Conservation (phyloP, 352 stramenopile genomes). For the Paralagenidium karlingii region DNA sequence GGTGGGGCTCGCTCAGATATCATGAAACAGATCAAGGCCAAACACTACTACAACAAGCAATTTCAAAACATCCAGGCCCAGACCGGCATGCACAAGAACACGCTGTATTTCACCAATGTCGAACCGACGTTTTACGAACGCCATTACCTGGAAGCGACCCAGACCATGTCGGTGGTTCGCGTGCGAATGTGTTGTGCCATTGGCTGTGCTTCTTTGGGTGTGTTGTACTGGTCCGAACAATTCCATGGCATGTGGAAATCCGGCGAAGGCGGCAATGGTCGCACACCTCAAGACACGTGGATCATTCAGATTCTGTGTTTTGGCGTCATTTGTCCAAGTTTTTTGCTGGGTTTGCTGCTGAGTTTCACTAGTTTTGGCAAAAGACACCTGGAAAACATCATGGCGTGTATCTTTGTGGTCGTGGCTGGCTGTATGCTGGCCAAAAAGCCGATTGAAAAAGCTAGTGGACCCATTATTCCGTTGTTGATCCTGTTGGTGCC, state of each 20-base stretch:
- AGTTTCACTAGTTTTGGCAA: constrained; percentile 34
- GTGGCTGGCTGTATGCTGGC: constrained; percentile 54
- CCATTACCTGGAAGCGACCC: constrained; percentile 42
- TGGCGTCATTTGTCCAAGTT: constrained; percentile 34
- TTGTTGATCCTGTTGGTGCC: constrained; percentile 73
- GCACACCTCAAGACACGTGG: constrained; percentile 23
- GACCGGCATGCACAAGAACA: constrained; percentile 42
- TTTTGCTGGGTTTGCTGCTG: constrained; percentile 33
- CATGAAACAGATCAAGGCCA: constrained; percentile 68
- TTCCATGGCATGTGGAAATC: constrained; percentile 22
- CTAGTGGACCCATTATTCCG: constrained; percentile 49
- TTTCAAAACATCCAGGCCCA: constrained; percentile 73
- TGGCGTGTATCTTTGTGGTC: constrained; percentile 37
- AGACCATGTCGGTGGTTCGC: constrained; percentile 29
- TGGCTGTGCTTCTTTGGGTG: constrained; percentile 31
- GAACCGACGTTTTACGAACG: constrained; percentile 42
- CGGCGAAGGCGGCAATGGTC: constrained; percentile 5
- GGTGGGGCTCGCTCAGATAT: constrained; percentile 21
- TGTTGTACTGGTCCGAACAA: constrained; percentile 45
- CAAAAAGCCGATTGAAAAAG: constrained; percentile 67
- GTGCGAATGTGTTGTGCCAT: constrained; percentile 53
- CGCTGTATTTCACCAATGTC: constrained; percentile 46
- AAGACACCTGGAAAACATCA: constrained; percentile 51
- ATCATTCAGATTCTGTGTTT: constrained; percentile 41
- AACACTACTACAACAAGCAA: constrained; percentile 66